Base-by-base conservation (phyloP, 1,284 basidiomycete species). In the Ganoderma resinaceum region DNA sequence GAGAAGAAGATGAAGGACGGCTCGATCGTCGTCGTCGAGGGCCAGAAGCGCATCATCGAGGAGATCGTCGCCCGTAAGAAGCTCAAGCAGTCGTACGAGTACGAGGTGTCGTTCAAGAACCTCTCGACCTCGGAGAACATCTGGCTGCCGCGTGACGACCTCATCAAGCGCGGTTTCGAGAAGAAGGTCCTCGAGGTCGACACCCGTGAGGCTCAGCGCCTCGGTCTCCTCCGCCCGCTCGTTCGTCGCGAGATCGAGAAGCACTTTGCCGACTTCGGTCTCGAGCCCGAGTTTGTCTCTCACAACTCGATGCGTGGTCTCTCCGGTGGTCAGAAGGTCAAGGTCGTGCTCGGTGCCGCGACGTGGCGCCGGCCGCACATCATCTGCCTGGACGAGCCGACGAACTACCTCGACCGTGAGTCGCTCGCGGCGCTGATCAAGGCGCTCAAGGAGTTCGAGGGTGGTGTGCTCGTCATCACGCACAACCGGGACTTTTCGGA, bases 251-350 rank as follows among this genome's bases (percentile, higher is more conserved):
- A 98, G 86, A 97, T 98, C 76, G 96, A 98, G 90, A 94, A 95
- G 85, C 96, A 98, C 89, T 96, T 98, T 75, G 94, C 93, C 72
- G 96, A 98, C 87, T 95, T 95, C 76, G 95, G 96, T 85, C 93
- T 98, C 78, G 96, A 98, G 85, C 86, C 96, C 72, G 96, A 97
- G 86, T 98, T 98, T 82, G 95, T 97, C 75, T 95, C 95, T 43
- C 96, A 98, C 89, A 97, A 97, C 89, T 92, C 91, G 76, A 97
- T 97, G 95, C 89, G 95, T 72, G 97, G 97, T 91, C 91, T 98
- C 63, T 98, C 96, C 70, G 98, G 98, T 84, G 98, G 98, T 82
- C 98, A 99, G 85, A 99, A 99, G 88, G 97, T 98, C 81, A 98
- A 99, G 91, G 97, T 99, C 77, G 97, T 99, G 33, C 95, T 99